Evolutionary conservation across 2,329 filamentous ascomycete species (phyloP).

Genomic region (Fusarium nelsonii): DNA sequence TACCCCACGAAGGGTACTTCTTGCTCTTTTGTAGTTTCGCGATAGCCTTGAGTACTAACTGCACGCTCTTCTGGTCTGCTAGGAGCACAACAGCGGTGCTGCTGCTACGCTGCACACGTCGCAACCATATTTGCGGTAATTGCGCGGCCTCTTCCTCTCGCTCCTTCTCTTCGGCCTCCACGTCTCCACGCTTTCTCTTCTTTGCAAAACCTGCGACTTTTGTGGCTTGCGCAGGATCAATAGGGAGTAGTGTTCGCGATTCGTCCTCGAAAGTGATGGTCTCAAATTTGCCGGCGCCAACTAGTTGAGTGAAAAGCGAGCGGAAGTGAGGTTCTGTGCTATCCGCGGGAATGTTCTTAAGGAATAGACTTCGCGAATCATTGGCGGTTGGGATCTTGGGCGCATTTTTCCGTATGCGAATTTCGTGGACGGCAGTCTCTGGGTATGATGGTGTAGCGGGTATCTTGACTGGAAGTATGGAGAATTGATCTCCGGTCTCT

Average conservation of each 20-base stretch:
- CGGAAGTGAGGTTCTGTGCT: slow-evolving; percentile 83
- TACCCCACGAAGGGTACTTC: slow-evolving; percentile 76
- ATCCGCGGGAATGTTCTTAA: slow-evolving; percentile 91
- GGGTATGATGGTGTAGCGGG: slow-evolving; percentile 73
- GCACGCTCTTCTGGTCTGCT: slow-evolving; percentile 83
- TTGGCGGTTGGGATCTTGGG: slow-evolving; percentile 81
- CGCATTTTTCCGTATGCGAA: slow-evolving; percentile 87
- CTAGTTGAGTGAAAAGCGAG: slow-evolving; percentile 77
- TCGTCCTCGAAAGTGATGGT: slow-evolving; percentile 79
- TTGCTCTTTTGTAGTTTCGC: slow-evolving; percentile 71
- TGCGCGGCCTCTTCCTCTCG: slow-evolving; percentile 69
- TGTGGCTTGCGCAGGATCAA: slow-evolving; percentile 63
- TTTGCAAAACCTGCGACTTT: slow-evolving; percentile 54
- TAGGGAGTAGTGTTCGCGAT: slow-evolving; percentile 56
- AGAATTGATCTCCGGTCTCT: slow-evolving; percentile 67
- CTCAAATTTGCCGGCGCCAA: slow-evolving; percentile 84
- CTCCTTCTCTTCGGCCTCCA: slow-evolving; percentile 68
- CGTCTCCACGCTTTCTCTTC: slow-evolving; percentile 58
- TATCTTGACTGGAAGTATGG: slow-evolving; percentile 75
- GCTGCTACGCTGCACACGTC: slow-evolving; percentile 77
- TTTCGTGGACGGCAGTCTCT: slow-evolving; percentile 76
- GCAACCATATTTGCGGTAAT: slow-evolving; percentile 80
- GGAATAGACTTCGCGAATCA: slow-evolving; percentile 84
- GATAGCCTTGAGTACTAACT: slow-evolving; percentile 80
- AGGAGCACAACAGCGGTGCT: slow-evolving; percentile 85